phyloP scores from a whole-genome alignment of 1,284 basidiomycete genomes.

The Sanghuangporus weigelae region DNA sequence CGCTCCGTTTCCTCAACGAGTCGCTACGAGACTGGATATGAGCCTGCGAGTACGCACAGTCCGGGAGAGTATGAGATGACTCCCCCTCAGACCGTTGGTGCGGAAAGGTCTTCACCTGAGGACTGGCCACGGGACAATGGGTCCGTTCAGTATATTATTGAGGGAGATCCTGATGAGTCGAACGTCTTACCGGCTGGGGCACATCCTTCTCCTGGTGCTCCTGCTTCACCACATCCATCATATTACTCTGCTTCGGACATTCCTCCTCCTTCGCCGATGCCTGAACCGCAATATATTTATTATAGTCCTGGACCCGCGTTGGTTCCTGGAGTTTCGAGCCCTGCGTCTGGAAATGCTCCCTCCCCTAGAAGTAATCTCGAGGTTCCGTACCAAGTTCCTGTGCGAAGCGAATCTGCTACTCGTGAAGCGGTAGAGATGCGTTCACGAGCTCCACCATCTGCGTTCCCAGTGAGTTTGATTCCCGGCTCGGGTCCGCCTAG shows the following conservation, averaged over 20 bases:
- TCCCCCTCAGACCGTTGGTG: slow-evolving; percentile 24
- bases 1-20: slow-evolving; percentile 53
- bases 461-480: slow-evolving; percentile 11
- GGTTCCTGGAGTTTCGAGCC: slow-evolving; percentile 23
- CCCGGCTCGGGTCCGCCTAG: slow-evolving; percentile 8
- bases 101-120: not conserved
- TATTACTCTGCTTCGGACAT: slow-evolving; percentile 70
- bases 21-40: slow-evolving; percentile 31
- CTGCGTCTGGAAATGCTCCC: slow-evolving; percentile 21
- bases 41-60: slow-evolving; percentile 36
- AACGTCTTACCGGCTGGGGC: slow-evolving; percentile 12
- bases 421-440: slow-evolving; percentile 48
- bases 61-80: slow-evolving; percentile 26
- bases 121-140: slow-evolving; percentile 1
- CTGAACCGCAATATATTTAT: slow-evolving; percentile 43
- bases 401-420: slow-evolving; percentile 20
- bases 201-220: slow-evolving; percentile 18
- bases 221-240: slow-evolving; percentile 35
- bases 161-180: slow-evolving; percentile 12
- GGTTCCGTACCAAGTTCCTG: slow-evolving; percentile 18
- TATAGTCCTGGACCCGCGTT: slow-evolving; percentile 32
- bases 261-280: slow-evolving; percentile 54
- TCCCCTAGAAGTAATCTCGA: slow-evolving; percentile 24
- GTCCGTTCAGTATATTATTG: slow-evolving; percentile 12
- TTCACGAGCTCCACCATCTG: slow-evolving; percentile 30